Percentiles rank a stretch among this genome's conserved stretches.
Conservation (phyloP, 305 asterid species). For the Fraxinus nigra region DNA sequence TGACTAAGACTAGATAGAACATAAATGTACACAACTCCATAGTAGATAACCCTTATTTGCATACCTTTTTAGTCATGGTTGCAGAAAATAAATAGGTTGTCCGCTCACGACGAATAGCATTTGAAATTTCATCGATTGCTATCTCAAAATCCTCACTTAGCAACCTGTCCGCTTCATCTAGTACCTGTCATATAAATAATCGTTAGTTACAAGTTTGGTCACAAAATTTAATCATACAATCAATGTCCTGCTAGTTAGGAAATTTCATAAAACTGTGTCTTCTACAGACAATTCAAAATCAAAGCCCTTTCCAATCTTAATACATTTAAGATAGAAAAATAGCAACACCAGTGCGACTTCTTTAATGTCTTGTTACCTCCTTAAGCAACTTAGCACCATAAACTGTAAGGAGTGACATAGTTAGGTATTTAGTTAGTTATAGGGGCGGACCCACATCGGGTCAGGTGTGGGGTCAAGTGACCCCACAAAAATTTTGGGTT, state of each 20-base stretch:
- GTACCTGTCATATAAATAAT: constrained; percentile 44
- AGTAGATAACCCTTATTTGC: background rate
- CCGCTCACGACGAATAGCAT: constrained; percentile 69
- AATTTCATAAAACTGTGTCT: background rate
- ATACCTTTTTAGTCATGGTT: constrained; percentile 87
- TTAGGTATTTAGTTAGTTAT: background rate
- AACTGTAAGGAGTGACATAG: background rate
- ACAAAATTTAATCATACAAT: background rate
- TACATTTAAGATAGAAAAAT: background rate
- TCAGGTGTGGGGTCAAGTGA: no score
- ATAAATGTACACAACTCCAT: background rate
- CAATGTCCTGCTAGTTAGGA: background rate
- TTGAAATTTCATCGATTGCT: constrained; percentile 64
- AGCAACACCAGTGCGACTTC: background rate
- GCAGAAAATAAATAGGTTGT: constrained; percentile 86
- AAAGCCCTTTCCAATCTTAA: background rate
- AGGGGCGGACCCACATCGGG: no score
- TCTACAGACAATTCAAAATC: background rate
- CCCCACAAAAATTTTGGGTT: no score
- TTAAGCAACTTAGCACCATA: background rate
- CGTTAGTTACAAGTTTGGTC: background rate
- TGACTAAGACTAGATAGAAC: background rate
- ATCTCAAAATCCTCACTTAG: constrained; percentile 89
- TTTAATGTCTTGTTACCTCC: background rate
- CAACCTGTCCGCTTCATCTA: constrained; percentile 89